Evolutionary conservation across 306 rosid genomes (phyloP), one percentile per base, ranked within the genome.

Genomic region (Echinosophora koreensis): DNA sequence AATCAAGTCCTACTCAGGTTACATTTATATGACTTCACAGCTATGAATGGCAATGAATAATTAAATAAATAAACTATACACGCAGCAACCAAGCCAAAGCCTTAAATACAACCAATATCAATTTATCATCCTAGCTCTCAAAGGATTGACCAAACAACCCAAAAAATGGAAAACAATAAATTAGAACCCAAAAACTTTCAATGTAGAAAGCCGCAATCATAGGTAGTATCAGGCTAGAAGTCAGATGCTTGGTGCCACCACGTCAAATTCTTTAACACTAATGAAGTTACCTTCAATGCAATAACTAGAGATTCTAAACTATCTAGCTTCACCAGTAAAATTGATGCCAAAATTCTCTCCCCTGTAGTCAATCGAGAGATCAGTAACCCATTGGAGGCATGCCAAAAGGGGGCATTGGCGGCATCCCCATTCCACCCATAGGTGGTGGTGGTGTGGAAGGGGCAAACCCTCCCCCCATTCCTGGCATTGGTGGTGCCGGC

Each of bases 401-500:
- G 78, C 97, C 97, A 34, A 73, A 92, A 54, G 96, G 93, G 32
- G 97, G 97, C 95, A 92, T 87, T 1, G 98, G 97, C 2, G 98
- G 98, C 97, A 93, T 93, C 54, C 96, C 97, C 91, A 91, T 76
- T 81, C 98, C 98, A 14, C 92, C 93, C 97, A 93, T 91, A 3
- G 86, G 90, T 7, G 91, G 88, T 0, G 88, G 87, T 12, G 79
- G 92, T 0, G 93, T 85, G n/a, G 79, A 27, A 9, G 87, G 84
- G 6, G 73, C 65, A 54, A 37, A 91, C 60, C 89, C 90, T 13
- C 98, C 96, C 28, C 89, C 87, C 95, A 89, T 88, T 71, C 93
- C 92, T 34, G 92, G 97, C 89, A 93, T 89, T 6, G 98, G 98
- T 16, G 98, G 98, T 56, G 98, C 98, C 42, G 98, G 98, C 85